These are phyloP conservation scores for Alternaria triticina DNA, from an alignment of 2,329 filamentous ascomycete genomes.

Conservation along the genomic window DNA sequence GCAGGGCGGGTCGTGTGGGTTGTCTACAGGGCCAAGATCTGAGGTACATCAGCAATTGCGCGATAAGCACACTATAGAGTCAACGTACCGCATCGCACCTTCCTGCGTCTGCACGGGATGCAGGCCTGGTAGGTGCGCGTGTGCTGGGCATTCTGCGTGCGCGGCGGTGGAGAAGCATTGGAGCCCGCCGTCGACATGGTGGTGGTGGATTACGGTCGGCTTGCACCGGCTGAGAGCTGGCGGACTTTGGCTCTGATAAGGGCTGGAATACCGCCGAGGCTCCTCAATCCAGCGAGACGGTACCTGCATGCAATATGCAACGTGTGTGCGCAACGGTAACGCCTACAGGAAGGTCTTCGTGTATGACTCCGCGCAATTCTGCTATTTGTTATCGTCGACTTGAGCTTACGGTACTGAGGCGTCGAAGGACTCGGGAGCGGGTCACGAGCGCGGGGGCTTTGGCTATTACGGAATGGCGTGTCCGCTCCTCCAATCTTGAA, in stretches of 20 bases:
- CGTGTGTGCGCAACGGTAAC: conserved; percentile 13
- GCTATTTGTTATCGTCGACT: conserved; percentile 1
- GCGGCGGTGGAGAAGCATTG: conserved; percentile 32
- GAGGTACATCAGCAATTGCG: conserved; percentile 26
- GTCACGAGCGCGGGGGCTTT: conserved; percentile 15
- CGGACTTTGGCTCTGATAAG: conserved; percentile 12
- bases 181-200: conserved; percentile 30
- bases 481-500: conserved; percentile 1
- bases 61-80: conserved; percentile 4
- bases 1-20: conserved; percentile 91
- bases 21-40: conserved; percentile 70
- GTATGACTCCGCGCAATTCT: conserved; percentile 3
- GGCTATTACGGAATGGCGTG: conserved; percentile 1
- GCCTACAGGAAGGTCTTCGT: conserved; percentile 17
- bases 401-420: conserved; percentile 1
- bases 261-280: conserved; percentile 4
- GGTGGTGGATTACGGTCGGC: conserved; percentile 14
- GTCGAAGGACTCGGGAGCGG: background rate
- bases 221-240: conserved; percentile 23
- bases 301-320: conserved; percentile 21
- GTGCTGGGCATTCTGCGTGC: conserved; percentile 30
- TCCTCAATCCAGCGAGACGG: background rate
- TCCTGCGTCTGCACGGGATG: conserved; percentile 62
- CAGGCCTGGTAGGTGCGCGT: conserved; percentile 55
- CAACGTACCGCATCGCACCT: conserved; percentile 61